Evolutionary conservation across 768 basidiomycete species (phyloP).

Genomic region (Boletus vermiculosoides): DNA sequence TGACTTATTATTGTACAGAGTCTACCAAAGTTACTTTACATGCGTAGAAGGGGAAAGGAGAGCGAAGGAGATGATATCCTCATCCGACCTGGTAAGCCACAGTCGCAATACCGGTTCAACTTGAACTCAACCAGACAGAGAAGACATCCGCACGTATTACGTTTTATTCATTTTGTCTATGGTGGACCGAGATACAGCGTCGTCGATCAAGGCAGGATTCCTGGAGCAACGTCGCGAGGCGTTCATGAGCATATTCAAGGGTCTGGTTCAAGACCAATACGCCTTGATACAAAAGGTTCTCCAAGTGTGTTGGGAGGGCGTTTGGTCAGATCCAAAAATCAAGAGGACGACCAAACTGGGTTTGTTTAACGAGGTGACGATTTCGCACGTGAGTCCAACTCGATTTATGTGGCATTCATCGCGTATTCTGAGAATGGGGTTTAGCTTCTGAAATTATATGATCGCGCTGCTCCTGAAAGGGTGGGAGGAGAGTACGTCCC

Average conservation of each 20-base stretch:
- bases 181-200: conserved; percentile 46
- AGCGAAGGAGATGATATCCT: conserved; percentile 41
- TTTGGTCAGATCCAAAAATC: conserved; percentile 74
- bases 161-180: conserved; percentile 74
- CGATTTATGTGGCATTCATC: not conserved
- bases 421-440: not conserved
- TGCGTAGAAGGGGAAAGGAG: conserved; percentile 61
- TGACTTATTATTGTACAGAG: conserved; percentile 39
- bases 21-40: conserved; percentile 62
- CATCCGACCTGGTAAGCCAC: conserved; percentile 52
- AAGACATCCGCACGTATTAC: conserved; percentile 81
- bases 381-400: conserved; percentile 54
- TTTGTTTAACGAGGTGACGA: conserved; percentile 64
- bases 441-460: conserved; percentile 75
- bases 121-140: conserved; percentile 3
- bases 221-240: conserved; percentile 68
- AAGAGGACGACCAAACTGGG: conserved; percentile 69
- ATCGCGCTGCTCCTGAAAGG: conserved; percentile 51
- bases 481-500: conserved; percentile 53
- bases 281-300: conserved; percentile 59
- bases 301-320: conserved; percentile 71
- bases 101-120: not conserved
- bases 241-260: conserved; percentile 72
- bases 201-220: conserved; percentile 59
- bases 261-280: conserved; percentile 65